Conservation (phyloP, 148 eudicot genomes). For the Rheum nobile region DNA sequence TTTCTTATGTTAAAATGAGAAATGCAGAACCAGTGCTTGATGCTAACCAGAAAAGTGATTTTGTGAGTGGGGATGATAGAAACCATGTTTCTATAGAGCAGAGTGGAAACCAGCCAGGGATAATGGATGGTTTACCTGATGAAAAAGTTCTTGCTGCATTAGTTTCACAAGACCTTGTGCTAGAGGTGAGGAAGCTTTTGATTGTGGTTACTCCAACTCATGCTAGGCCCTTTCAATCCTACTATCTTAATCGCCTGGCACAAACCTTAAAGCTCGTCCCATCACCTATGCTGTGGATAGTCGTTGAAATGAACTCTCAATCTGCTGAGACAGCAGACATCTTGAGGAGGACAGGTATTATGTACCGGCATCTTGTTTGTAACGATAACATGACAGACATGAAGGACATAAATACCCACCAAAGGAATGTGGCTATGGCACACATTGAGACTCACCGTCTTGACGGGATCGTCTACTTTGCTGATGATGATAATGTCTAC, state of each 20-base stretch:
- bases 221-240: constrained; percentile 55
- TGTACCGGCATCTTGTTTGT: constrained; percentile 79
- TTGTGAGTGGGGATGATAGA: constrained; percentile 12
- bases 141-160: constrained; percentile 22
- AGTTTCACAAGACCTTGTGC: constrained; percentile 13
- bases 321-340: constrained; percentile 58
- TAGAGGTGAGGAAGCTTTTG: constrained; percentile 44
- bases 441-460: constrained; percentile 72
- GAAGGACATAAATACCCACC: constrained; percentile 42
- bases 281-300: constrained; percentile 70
- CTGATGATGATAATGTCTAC: constrained; percentile 55
- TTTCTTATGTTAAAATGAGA: constrained; percentile 13
- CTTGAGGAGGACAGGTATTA: constrained; percentile 65
- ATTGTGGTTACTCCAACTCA: constrained; percentile 69
- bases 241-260: constrained; percentile 64
- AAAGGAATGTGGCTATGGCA: constrained; percentile 60
- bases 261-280: constrained; percentile 55
- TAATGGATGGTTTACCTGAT: constrained; percentile 9
- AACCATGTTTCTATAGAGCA: constrained; percentile 16
- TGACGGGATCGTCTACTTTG: constrained; percentile 75
- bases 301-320: constrained; percentile 69
- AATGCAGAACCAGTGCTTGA: constrained; percentile 17
- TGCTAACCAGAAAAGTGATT: constrained; percentile 8
- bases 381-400: constrained; percentile 44
- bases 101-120: constrained; percentile 14